Evolutionary conservation across 805 yeast species (phyloP).

Genomic region (Priceomyces haplophilus): DNA sequence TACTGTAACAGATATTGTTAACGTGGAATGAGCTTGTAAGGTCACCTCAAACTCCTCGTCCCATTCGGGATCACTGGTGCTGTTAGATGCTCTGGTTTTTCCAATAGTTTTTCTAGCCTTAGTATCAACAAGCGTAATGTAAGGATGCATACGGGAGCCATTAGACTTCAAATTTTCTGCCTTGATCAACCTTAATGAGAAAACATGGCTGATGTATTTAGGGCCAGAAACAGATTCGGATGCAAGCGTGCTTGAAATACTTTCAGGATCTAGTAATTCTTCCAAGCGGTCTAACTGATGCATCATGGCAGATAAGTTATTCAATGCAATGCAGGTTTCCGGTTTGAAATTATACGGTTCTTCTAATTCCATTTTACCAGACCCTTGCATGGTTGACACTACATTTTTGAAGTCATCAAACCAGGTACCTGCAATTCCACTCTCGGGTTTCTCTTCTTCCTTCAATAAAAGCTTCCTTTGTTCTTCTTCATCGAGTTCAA

Average conservation of each 20-base stretch:
- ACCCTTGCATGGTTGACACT: slow-evolving; percentile 39
- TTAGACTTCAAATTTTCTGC: slow-evolving; percentile 61
- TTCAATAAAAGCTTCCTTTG: slow-evolving; percentile 16
- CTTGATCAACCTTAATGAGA: slow-evolving; percentile 57
- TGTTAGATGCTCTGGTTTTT: slow-evolving; percentile 62
- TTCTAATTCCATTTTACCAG: slow-evolving; percentile 27
- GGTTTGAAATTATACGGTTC: slow-evolving; percentile 58
- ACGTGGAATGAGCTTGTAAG: slow-evolving; percentile 36
- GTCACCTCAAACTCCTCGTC: slow-evolving; percentile 76
- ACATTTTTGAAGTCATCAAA: slow-evolving; percentile 53
- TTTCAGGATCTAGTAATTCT: slow-evolving; percentile 56
- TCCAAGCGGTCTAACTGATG: slow-evolving; percentile 52
- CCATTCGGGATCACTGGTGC: slow-evolving; percentile 74
- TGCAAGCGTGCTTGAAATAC: slow-evolving; percentile 42
- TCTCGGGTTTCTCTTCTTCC: slow-evolving; percentile 16
- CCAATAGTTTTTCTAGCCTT: slow-evolving; percentile 54
- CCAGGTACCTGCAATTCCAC: slow-evolving; percentile 37
- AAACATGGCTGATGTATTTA: slow-evolving; percentile 48
- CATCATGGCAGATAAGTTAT: slow-evolving; percentile 57
- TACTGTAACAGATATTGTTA: slow-evolving; percentile 55
- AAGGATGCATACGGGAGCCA: slow-evolving; percentile 50
- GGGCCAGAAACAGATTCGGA: slow-evolving; percentile 31
- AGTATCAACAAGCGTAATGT: slow-evolving; percentile 62
- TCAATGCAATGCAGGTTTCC: slow-evolving; percentile 72
- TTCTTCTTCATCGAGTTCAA: slow-evolving; percentile 41